Evolutionary conservation across 768 basidiomycete genomes (phyloP), one percentile per base, ranked within the genome.

Genomic region (Phanerochaete sordida): DNA sequence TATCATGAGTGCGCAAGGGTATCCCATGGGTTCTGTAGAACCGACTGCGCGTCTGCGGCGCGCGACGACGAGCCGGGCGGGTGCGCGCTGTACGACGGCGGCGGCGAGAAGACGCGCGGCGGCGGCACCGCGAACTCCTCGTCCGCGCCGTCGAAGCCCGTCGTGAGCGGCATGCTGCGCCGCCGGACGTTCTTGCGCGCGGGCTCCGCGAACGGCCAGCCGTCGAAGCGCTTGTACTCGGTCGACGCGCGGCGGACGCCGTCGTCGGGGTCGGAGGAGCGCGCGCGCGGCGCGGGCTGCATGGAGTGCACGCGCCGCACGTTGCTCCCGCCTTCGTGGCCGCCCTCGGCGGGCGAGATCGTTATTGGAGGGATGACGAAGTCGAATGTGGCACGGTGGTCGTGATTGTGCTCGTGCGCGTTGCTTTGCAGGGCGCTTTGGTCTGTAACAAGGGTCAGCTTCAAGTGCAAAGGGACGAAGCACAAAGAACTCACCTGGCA

Each of bases 261-360:
- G 7, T 47, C 31, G 30, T 65, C 64, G 30, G 53, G 53, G 16
- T 43, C 33, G 24, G 56, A 26, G 16, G 61, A 59, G 30, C 43
- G 58, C 0, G 55, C 49, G 35, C 59, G 63, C 21, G 56, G 27
- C 2, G 59, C 56, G n/a, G 67, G 62, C 39, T 66, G 69, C 64
- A 68, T 57, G 5, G 69, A 70, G 52, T 66, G 67, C 7, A 68
- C 65, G 12, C 69, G 66, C 0, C 67, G 62, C 5, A 62, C 23
- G 52, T 51, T 57, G 58, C 59, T 62, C 59, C 46, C 11, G 45
- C 60, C 57, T 49, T 43, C 43, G 46, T 64, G 56, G 24, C 15
- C 50, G 50, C 39, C 39, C 11, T 19, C 39, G 4, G 39, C 39
- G 7, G 45, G 50, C 54, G 51, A 47, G 26, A 58, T 54, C 21